Base-by-base conservation (phyloP, 768 basidiomycete species). In the Russula foetens region DNA sequence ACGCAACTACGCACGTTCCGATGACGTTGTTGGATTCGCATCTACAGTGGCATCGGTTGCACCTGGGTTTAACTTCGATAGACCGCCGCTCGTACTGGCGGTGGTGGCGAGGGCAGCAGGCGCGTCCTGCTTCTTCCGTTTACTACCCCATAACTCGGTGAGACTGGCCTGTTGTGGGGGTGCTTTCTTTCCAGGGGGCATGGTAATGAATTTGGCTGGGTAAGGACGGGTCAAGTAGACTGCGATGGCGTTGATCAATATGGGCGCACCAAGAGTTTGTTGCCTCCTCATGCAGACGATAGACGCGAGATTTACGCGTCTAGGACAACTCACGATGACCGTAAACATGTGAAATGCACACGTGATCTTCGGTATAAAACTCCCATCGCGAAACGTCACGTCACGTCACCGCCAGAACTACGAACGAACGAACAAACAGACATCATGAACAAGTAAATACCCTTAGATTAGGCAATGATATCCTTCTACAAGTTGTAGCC, bases 141-240 rank as follows among this genome's bases (percentile, higher is more conserved):
- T 81, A 66, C 73, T 75, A 11, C 76, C 77, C 88, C 88, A 92
- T 75, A 90, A 78, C 56, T 90, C 87, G 58, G 81, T 77, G 41
- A 93, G 80, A 67, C 76, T 90, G n/a, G 89, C 77, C 70, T 93
- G 90, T 59, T 90, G 88, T 7, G 85, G 83, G 0, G 86, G 85
- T 3, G 84, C 71, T 29, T 81, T 70, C 72, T 88, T 90, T 29
- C 78, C 78, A 64, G 79, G 79, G 0, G 90, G 87, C 86, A 90
- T 88, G 59, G 79, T 76, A 57, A 91, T 83, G 76, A 90, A 92
- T 68, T 82, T 88, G 39, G 84, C 89, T 92, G 35, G 39, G 5
- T 19, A 5, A 19, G 55, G 43, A 56, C 46, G 12, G 8, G 28
- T 41, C 2, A 51, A 52, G n/a, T 7, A 28, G 28, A n/a, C 9